These are phyloP conservation scores for Amanita exitialis DNA, from an alignment of 768 basidiomycete species.

Conservation along the genomic window DNA sequence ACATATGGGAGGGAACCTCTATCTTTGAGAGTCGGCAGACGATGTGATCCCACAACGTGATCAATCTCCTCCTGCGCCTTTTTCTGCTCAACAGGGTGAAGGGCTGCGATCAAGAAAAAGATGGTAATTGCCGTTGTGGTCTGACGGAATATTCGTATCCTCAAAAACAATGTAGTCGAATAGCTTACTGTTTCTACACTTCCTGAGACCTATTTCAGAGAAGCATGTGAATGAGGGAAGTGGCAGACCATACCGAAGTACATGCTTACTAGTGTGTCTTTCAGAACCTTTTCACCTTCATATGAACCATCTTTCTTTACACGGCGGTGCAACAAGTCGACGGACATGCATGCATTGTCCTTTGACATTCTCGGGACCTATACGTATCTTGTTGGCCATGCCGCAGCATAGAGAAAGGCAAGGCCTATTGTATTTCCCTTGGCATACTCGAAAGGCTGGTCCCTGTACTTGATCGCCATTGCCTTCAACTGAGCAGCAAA, in stretches of 20 bases:
- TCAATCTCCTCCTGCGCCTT: conserved; percentile 10
- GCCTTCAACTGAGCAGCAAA: background rate
- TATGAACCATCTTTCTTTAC: background rate
- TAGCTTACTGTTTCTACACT: background rate
- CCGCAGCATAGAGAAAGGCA: background rate
- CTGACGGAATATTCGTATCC: background rate
- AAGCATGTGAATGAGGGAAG: no score
- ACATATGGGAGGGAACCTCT: conserved; percentile 6
- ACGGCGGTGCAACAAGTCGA: background rate
- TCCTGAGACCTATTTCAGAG: background rate
- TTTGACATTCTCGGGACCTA: background rate
- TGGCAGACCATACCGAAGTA: background rate
- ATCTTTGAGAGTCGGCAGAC: conserved; percentile 7
- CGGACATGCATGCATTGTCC: background rate
- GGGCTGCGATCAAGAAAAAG: conserved; percentile 5
- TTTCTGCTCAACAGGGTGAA: conserved; percentile 7
- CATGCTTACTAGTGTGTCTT: background rate
- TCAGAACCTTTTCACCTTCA: background rate
- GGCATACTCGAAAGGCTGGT: background rate
- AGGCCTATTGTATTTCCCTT: background rate
- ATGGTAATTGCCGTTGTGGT: background rate
- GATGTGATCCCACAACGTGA: conserved; percentile 6
- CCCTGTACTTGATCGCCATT: background rate
- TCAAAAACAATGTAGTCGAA: no score
- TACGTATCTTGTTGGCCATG: background rate